Conservation (phyloP, 495 filamentous ascomycete genomes). For the Trichocladium uniseriatum region DNA sequence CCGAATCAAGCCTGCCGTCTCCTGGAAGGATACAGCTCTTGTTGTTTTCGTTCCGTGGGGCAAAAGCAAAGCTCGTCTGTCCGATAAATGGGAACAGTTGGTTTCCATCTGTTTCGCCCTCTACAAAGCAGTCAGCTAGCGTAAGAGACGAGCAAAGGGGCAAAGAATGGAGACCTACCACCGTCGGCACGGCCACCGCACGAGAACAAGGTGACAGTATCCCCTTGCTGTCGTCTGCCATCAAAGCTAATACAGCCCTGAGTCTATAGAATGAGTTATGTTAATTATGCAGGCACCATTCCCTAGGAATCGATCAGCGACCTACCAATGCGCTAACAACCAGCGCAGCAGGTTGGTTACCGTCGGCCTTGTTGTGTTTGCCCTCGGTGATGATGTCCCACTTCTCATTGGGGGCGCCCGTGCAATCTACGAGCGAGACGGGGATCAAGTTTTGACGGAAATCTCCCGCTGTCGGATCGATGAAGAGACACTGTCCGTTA, state of each 20-base stretch:
- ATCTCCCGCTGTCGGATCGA: slow-evolving; percentile 46
- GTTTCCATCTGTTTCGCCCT: slow-evolving; percentile 32
- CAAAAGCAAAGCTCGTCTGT: slow-evolving; percentile 32
- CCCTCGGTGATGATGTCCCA: slow-evolving; percentile 46
- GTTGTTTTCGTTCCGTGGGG: slow-evolving; percentile 32
- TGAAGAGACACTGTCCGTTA: slow-evolving; percentile 42
- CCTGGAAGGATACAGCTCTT: slow-evolving; percentile 35
- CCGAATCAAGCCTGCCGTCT: slow-evolving; percentile 30
- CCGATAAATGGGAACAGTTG: slow-evolving; percentile 37
- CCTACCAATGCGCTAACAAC: slow-evolving; percentile 40
- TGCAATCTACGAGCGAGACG: slow-evolving; percentile 36
- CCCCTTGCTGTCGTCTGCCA: slow-evolving; percentile 31
- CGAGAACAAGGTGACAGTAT: slow-evolving; percentile 43
- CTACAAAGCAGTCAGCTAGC: slow-evolving; percentile 18
- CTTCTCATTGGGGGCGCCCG: slow-evolving; percentile 41
- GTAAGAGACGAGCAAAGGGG: neutral
- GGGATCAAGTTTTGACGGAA: slow-evolving; percentile 49
- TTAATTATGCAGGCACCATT: neutral
- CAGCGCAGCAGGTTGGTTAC: slow-evolving; percentile 28
- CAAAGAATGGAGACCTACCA: slow-evolving; percentile 22
- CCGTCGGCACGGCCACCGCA: slow-evolving; percentile 47
- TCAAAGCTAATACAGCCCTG: slow-evolving; percentile 47
- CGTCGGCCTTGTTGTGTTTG: slow-evolving; percentile 33
- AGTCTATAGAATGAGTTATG: slow-evolving; percentile 16
- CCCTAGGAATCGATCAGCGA: neutral